phyloP scores from a whole-genome alignment of 176 grass and related monocot genomes.

The Alopecurus myosuroides region DNA sequence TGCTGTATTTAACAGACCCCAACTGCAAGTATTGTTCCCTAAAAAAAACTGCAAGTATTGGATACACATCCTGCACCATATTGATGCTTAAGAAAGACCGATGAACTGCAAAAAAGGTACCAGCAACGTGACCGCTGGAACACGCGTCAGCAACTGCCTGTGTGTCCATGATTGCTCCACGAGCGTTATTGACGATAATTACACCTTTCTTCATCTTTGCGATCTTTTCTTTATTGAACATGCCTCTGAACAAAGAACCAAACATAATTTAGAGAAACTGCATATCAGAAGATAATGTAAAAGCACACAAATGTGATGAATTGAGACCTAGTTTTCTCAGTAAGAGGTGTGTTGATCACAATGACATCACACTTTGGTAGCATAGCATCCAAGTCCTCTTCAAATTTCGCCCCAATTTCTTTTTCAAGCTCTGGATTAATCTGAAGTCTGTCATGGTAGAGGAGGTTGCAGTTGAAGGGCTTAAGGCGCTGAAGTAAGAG shows the following conservation, averaged over 20 bases:
- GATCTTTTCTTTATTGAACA: constrained; percentile 94
- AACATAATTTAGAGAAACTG: constrained; percentile 16
- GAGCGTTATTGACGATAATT: constrained; percentile 83
- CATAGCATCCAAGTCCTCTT: constrained; percentile 87
- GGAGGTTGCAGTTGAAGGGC: constrained; percentile 89
- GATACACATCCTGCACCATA: neutral
- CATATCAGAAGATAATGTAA: neutral
- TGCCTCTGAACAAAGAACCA: constrained; percentile 49
- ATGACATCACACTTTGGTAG: constrained; percentile 84
- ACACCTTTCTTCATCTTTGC: constrained; percentile 95
- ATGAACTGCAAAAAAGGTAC: constrained; percentile 21
- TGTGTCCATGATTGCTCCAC: constrained; percentile 87
- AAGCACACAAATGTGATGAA: constrained; percentile 6
- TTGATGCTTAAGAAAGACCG: neutral
- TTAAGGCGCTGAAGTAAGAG: constrained; percentile 75
- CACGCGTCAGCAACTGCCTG: constrained; percentile 88
- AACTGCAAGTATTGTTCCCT: neutral
- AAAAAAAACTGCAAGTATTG: neutral
- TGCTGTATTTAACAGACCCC: neutral
- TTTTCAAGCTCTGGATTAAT: constrained; percentile 74
- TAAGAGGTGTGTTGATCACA: constrained; percentile 89
- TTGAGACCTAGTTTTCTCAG: constrained; percentile 81
- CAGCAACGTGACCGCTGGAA: constrained; percentile 73
- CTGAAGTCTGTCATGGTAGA: constrained; percentile 71
- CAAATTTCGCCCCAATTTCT: constrained; percentile 80